Evolutionary conservation across 495 filamentous ascomycete species (phyloP).

Genomic region (Podospora fimiseda): DNA sequence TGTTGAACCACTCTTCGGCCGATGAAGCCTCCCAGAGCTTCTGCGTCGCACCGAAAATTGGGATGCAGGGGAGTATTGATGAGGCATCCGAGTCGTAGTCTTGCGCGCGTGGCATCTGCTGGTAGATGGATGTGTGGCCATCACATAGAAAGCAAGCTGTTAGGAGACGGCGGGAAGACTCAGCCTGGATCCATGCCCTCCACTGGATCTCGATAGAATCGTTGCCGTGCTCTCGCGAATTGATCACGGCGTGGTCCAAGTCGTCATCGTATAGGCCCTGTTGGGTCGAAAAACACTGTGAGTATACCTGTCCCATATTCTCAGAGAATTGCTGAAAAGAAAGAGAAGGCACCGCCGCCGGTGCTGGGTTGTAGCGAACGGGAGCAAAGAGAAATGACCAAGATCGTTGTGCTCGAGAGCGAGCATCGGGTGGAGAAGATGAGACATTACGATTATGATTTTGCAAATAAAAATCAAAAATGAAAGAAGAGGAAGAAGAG

Average conservation of each 20-base stretch:
- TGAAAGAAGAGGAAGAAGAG: not conserved
- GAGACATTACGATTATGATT: constrained; percentile 18
- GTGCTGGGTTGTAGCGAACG: constrained; percentile 12
- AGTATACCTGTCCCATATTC: constrained; percentile 34
- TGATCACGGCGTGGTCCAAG: constrained; percentile 20
- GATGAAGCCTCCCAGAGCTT: constrained; percentile 37
- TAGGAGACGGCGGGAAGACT: constrained; percentile 44
- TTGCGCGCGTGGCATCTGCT: constrained; percentile 38
- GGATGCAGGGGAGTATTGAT: constrained; percentile 27
- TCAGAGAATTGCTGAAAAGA: constrained; percentile 17
- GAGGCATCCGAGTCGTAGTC: constrained; percentile 23
- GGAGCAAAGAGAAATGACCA: constrained; percentile 28
- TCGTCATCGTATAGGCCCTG: constrained; percentile 31
- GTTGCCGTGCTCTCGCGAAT: constrained; percentile 24
- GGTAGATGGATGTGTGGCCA: constrained; percentile 43
- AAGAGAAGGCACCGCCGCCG: constrained; percentile 12
- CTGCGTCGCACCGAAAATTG: constrained; percentile 30
- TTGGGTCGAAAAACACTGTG: constrained; percentile 36
- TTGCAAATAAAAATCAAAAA: not conserved
- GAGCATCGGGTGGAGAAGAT: constrained; percentile 10
- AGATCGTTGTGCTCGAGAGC: constrained; percentile 11
- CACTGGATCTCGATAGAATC: constrained; percentile 34
- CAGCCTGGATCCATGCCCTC: constrained; percentile 42
- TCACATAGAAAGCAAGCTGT: constrained; percentile 46
- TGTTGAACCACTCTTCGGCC: constrained; percentile 29